Conservation (phyloP, 441 rosid species). For the Omphalea diandra region DNA sequence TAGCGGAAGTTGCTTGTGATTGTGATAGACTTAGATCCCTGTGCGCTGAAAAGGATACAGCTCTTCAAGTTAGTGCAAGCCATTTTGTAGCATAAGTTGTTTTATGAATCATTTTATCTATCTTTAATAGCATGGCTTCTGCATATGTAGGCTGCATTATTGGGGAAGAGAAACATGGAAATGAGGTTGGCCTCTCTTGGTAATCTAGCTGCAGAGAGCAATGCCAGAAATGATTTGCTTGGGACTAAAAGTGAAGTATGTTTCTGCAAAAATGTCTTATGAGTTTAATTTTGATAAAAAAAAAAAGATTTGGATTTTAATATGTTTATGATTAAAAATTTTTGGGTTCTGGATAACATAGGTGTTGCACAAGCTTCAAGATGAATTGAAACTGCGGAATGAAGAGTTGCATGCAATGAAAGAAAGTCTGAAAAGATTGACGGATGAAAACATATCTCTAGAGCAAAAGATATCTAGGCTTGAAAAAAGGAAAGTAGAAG, state of each 20-base stretch:
- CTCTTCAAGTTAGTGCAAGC: conserved; percentile 59
- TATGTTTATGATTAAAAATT: conserved; percentile 15
- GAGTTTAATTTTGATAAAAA: conserved; percentile 1
- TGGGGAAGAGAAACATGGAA: conserved; percentile 66
- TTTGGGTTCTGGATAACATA: conserved; percentile 31
- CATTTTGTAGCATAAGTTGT: conserved; percentile 12
- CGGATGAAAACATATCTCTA: conserved; percentile 54
- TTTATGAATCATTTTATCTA: conserved; percentile 1
- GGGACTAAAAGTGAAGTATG: conserved; percentile 58
- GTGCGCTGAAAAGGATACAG: conserved; percentile 64
- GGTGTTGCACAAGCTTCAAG: conserved; percentile 60
- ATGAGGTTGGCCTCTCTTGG: conserved; percentile 45
- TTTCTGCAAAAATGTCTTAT: conserved; percentile 5
- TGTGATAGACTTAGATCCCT: conserved; percentile 54
- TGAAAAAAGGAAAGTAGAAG: conserved; percentile 66
- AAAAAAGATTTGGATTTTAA: background rate
- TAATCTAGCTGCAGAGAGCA: conserved; percentile 40
- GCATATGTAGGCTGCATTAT: conserved; percentile 48
- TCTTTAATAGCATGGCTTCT: conserved; percentile 13
- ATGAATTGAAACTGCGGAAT: conserved; percentile 58
- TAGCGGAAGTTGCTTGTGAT: conserved; percentile 47
- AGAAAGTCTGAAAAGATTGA: conserved; percentile 48
- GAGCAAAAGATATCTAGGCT: conserved; percentile 60
- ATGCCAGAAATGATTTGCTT: conserved; percentile 39
- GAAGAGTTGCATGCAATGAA: conserved; percentile 55